Percentiles rank a stretch among this genome's conserved stretches.
Conservation (phyloP, 2,329 filamentous ascomycete species). For the Magnaporthiopsis rhizophila region DNA sequence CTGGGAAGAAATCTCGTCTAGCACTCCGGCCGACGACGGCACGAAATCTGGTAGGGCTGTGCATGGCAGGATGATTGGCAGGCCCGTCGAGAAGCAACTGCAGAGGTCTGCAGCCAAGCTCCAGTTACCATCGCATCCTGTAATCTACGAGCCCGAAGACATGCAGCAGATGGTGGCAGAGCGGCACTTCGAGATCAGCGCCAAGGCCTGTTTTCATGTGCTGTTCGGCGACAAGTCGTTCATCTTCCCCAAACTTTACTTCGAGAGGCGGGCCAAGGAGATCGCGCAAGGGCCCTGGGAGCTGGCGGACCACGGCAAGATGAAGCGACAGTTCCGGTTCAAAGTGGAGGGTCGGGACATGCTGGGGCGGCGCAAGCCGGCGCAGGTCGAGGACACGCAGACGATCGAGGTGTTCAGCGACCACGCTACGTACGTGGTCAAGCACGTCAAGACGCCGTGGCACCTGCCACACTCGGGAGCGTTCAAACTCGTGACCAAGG, state of each 20-base stretch:
- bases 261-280: conserved; percentile 68
- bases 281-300: conserved; percentile 85
- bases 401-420: conserved; percentile 77
- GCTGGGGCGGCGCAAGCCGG: conserved; percentile 52
- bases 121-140: conserved; percentile 71
- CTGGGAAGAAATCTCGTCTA: conserved; percentile 74
- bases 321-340: conserved; percentile 75
- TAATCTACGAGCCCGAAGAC: conserved; percentile 75
- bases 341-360: conserved; percentile 61
- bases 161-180: conserved; percentile 71
- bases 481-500: conserved; percentile 79
- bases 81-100: conserved; percentile 12
- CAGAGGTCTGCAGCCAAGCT: conserved; percentile 55
- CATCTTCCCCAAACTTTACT: conserved; percentile 85
- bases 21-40: conserved; percentile 52
- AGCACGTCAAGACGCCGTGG: conserved; percentile 60
- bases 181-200: conserved; percentile 79
- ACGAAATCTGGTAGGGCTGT: conserved; percentile 32
- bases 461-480: conserved; percentile 74
- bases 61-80: conserved; percentile 8
- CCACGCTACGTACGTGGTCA: conserved; percentile 61
- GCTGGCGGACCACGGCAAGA: conserved; percentile 53
- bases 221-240: conserved; percentile 95
- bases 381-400: conserved; percentile 71
- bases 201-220: conserved; percentile 92